These are phyloP conservation scores for barley (Hordeum vulgare) DNA, from an alignment of 176 grass and related monocot species.

Conservation along the genomic window MorexV3_pseudomolecules_assembly NC_058521.1:53154516-53155015, in stretches of 20 bases:
- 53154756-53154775: not conserved
- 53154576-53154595: not conserved
- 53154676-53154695: not conserved
- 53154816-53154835: not conserved
- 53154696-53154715: not conserved
- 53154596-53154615: not conserved
- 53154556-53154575: not conserved
- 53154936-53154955: too few relatives aligned
- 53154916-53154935: too few relatives aligned
- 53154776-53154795: too few relatives aligned
- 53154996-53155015: too few relatives aligned
- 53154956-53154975: not conserved
- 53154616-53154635: slow-evolving; percentile 14
- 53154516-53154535: not conserved
- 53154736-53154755: not conserved
- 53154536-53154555: not conserved
- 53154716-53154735: not conserved
- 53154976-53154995: not conserved
- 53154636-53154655: not conserved
- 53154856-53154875: too few relatives aligned
- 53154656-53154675: not conserved
- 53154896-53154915: too few relatives aligned
- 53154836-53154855: too few relatives aligned
- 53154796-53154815: not conserved
- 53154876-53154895: too few relatives aligned